A percentile compares a stretch with the other conserved stretches of the same genome.
phyloP scores from a whole-genome alignment of 2,329 filamentous ascomycete species.

The Claviceps spartinae region DNA sequence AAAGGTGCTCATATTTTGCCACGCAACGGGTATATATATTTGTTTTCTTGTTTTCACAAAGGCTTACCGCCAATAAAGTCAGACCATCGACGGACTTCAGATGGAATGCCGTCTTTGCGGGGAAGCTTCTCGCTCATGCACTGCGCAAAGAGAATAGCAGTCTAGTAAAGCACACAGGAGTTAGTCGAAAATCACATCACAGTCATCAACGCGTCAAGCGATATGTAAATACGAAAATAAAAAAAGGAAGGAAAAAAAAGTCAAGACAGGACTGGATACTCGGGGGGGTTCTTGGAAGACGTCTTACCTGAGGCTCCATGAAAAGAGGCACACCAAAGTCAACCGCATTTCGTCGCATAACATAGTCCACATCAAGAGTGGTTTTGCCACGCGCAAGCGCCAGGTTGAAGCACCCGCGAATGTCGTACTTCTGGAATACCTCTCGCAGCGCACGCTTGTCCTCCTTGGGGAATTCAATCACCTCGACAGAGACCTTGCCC shows the following conservation, averaged over 20 bases:
- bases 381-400: slow-evolving; percentile 74
- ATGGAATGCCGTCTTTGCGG: slow-evolving; percentile 71
- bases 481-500: slow-evolving; percentile 58
- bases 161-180: slow-evolving; percentile 37
- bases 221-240: background rate
- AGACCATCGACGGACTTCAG: slow-evolving; percentile 87
- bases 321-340: slow-evolving; percentile 97
- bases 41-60: slow-evolving; percentile 28
- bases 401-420: slow-evolving; percentile 91
- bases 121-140: slow-evolving; percentile 97
- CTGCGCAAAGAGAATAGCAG: slow-evolving; percentile 85
- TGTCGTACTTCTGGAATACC: slow-evolving; percentile 94
- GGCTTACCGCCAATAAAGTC: slow-evolving; percentile 86
- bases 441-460: slow-evolving; percentile 91
- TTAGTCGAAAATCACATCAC: background rate
- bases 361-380: slow-evolving; percentile 83
- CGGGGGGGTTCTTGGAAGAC: too few relatives aligned
- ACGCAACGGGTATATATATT: background rate
- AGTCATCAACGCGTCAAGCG: background rate
- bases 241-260: background rate
- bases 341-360: slow-evolving; percentile 95
- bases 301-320: slow-evolving; percentile 87
- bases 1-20: background rate
- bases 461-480: slow-evolving; percentile 92
- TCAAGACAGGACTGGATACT: too few relatives aligned